These are phyloP conservation scores for Carex cristatella DNA, from an alignment of 176 grass and related monocot species.

Conservation along the genomic window DNA sequence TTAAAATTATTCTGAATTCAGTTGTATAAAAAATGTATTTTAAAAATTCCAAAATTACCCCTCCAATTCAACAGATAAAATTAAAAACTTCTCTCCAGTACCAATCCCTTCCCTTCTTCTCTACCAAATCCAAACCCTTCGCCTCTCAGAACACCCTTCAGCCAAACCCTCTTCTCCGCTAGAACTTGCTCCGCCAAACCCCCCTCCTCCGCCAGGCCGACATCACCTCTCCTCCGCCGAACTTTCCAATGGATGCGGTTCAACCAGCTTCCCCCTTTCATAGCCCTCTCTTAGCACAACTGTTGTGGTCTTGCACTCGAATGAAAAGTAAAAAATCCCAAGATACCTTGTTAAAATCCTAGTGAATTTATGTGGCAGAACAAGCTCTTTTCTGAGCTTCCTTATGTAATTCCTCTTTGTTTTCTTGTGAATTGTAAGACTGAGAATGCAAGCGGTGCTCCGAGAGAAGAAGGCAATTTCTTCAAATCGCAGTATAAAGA, in stretches of 20 bases:
- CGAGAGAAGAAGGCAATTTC: conserved; percentile 45
- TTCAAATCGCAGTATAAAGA: conserved; percentile 57
- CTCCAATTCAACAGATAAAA: too few relatives aligned
- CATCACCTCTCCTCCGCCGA: too few relatives aligned
- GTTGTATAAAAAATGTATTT: too few relatives aligned
- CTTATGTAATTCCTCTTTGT: conserved; percentile 75
- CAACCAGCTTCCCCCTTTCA: conserved; percentile 77
- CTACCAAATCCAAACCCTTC: too few relatives aligned
- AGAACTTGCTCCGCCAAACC: too few relatives aligned
- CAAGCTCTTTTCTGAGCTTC: conserved; percentile 64
- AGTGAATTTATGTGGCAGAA: conserved; percentile 78
- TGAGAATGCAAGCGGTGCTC: conserved; percentile 67
- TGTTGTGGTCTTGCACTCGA: conserved; percentile 85
- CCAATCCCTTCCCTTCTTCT: too few relatives aligned
- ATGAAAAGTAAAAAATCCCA: conserved; percentile 74
- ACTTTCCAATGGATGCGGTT: conserved; percentile 42
- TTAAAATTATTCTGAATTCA: too few relatives aligned
- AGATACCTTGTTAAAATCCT: conserved; percentile 79
- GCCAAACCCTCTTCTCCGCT: too few relatives aligned
- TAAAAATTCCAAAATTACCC: too few relatives aligned
- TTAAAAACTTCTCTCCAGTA: too few relatives aligned
- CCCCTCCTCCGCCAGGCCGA: too few relatives aligned
- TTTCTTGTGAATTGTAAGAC: conserved; percentile 87
- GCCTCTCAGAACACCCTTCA: too few relatives aligned
- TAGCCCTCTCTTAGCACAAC: conserved; percentile 80